phyloP scores from a whole-genome alignment of 169 alveolate species.

The Amoebophrya sp. region DNA sequence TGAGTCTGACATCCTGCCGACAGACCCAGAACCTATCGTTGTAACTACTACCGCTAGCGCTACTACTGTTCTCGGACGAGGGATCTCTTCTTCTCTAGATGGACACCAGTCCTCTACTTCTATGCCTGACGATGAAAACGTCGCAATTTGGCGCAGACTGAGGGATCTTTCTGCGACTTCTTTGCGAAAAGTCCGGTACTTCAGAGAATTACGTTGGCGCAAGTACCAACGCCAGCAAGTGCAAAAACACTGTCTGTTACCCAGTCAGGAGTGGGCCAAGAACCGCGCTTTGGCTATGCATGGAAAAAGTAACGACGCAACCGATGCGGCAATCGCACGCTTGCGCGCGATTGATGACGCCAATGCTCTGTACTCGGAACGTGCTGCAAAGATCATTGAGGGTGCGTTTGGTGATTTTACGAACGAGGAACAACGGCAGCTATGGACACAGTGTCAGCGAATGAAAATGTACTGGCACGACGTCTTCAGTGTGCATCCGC shows the following conservation, averaged over 20 bases:
- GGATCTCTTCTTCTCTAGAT: no score
- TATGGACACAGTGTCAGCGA: constrained; percentile 20
- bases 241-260: not conserved
- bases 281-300: not conserved
- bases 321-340: not conserved
- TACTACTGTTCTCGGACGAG: no score
- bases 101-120: no score
- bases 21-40: no score
- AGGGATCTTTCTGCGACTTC: no score
- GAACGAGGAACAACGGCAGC: constrained; percentile 16
- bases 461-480: not conserved
- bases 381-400: not conserved
- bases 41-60: no score
- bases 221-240: not conserved
- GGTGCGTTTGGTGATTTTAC: not conserved
- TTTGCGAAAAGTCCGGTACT: not conserved
- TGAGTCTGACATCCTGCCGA: no score
- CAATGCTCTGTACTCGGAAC: not conserved
- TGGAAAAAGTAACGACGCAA: not conserved
- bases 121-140: no score
- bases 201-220: not conserved
- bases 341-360: not conserved
- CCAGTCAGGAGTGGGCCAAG: not conserved
- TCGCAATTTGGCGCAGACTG: no score
- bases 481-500: not conserved